These are phyloP conservation scores for Eucalyptus marginata DNA, from an alignment of 345 rosid species.

Conservation along the genomic window DNA sequence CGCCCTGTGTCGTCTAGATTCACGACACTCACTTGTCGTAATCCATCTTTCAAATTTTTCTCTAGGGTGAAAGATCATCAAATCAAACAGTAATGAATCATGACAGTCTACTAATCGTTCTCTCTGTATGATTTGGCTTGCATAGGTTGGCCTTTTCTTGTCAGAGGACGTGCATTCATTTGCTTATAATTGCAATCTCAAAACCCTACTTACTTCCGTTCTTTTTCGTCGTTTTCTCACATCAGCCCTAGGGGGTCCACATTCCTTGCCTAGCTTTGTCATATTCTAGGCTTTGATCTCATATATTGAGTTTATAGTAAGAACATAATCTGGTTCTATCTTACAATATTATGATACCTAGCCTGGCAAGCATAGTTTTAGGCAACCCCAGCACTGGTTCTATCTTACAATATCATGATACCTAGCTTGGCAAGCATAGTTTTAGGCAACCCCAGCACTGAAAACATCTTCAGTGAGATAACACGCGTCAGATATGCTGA, in stretches of 20 bases:
- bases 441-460: background rate
- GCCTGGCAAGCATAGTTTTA: background rate
- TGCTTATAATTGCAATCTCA: background rate
- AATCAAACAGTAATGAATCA: background rate
- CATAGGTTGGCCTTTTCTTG: background rate
- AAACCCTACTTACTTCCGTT: background rate
- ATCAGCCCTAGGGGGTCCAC: background rate
- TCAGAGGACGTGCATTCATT: background rate
- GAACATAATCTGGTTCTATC: background rate
- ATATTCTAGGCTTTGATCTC: background rate
- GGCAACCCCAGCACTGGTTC: background rate
- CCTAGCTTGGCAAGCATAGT: background rate
- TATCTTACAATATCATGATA: background rate
- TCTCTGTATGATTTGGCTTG: background rate
- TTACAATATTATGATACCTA: background rate
- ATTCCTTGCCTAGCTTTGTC: background rate
- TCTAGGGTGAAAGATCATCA: background rate
- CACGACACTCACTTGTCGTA: background rate
- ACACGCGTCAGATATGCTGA: background rate
- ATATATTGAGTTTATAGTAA: background rate
- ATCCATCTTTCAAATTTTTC: background rate
- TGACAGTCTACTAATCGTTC: background rate
- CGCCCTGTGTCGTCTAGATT: background rate
- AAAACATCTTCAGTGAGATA: background rate
- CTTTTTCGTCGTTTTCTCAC: background rate